phyloP scores from a whole-genome alignment of 2,329 filamentous ascomycete genomes.

The Amauroascus niger region DNA sequence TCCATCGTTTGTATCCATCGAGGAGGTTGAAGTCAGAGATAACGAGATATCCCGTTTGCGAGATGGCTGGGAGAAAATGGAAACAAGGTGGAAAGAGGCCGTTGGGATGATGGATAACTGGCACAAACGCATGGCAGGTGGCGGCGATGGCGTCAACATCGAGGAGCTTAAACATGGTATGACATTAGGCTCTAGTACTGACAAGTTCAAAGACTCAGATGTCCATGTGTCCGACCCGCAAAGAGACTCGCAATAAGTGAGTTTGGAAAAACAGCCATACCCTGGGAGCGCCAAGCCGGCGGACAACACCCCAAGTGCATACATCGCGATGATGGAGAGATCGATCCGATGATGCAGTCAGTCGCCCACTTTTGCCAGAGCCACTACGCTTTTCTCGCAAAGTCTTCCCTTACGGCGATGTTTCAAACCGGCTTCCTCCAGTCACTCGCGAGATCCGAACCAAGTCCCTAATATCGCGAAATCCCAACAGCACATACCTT shows the following conservation, averaged over 20 bases:
- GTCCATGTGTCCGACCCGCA: neutral
- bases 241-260: neutral
- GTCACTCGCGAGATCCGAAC: no score
- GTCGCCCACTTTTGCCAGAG: no score
- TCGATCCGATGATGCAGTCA: neutral
- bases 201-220: neutral
- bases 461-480: no score
- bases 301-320: neutral
- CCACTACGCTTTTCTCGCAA: no score
- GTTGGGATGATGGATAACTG: conserved; percentile 85
- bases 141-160: conserved; percentile 34
- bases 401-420: no score
- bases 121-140: conserved; percentile 62
- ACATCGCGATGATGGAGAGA: neutral
- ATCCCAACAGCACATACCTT: no score
- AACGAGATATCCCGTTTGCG: conserved; percentile 78
- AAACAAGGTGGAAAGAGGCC: conserved; percentile 79
- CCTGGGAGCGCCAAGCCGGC: neutral
- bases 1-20: conserved; percentile 88
- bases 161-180: conserved; percentile 37
- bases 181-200: conserved; percentile 33
- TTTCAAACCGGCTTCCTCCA: no score
- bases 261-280: neutral
- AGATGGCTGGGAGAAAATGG: conserved; percentile 88
- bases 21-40: conserved; percentile 87